Evolutionary conservation across 177 flowering plant genomes (phyloP).

Genomic region (Telopea speciosissima): DNA sequence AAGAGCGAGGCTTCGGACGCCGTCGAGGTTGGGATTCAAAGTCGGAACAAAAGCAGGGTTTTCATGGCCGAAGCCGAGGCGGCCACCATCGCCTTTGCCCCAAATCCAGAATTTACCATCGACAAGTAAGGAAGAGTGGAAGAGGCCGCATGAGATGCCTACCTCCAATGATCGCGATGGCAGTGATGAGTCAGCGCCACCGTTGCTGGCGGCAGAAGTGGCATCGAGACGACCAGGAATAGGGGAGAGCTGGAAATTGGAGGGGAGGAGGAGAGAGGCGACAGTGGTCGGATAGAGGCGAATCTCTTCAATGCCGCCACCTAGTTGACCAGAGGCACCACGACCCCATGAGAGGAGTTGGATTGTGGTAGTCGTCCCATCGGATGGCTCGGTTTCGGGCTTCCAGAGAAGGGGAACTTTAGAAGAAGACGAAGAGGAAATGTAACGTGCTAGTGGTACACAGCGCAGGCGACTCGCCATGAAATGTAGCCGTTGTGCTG

Average conservation of each 20-base stretch:
- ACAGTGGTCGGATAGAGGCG: conserved; percentile 64
- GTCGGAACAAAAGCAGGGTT: conserved; percentile 54
- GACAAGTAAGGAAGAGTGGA: conserved; percentile 65
- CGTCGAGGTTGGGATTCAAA: conserved; percentile 50
- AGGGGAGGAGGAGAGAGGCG: conserved; percentile 46
- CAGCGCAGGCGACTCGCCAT: conserved; percentile 16
- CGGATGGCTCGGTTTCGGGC: conserved; percentile 9
- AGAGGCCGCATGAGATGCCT: conserved; percentile 78
- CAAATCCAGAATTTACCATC: conserved; percentile 79
- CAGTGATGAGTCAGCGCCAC: background rate
- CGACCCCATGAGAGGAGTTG: conserved; percentile 88
- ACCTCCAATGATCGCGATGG: conserved; percentile 25
- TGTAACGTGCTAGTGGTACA: conserved; percentile 15
- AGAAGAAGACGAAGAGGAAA: conserved; percentile 12
- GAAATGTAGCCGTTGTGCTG: background rate
- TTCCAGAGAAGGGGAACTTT: conserved; percentile 25
- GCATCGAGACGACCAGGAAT: conserved; percentile 39
- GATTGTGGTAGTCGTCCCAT: conserved; percentile 19
- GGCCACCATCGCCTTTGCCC: conserved; percentile 96
- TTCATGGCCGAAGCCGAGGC: conserved; percentile 85
- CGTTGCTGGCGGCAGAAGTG: background rate
- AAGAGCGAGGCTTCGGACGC: conserved; percentile 45
- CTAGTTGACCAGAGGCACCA: conserved; percentile 88
- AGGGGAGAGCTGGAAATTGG: conserved; percentile 34
- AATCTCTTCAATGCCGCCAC: conserved; percentile 72